Conservation (phyloP, 73 alveolate species). For the Tetrahymena elliotti region DNA sequence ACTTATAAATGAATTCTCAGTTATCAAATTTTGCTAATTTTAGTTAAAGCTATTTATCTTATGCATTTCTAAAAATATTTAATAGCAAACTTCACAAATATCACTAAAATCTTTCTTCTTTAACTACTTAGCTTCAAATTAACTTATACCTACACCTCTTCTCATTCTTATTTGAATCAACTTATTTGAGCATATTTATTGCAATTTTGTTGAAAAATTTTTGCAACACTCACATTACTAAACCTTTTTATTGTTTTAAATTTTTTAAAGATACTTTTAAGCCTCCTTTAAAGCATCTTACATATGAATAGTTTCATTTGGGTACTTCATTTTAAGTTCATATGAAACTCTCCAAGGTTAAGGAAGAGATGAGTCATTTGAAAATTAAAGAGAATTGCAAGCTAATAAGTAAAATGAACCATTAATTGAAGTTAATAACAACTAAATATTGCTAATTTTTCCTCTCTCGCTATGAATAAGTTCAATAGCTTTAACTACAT, state of each 20-base stretch:
- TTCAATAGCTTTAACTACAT: background rate
- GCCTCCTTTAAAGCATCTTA: background rate
- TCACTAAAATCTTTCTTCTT: background rate
- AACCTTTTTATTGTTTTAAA: background rate
- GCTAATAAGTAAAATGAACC: background rate
- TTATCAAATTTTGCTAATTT: background rate
- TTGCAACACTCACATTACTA: background rate
- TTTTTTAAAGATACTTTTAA: background rate
- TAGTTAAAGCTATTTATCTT: background rate
- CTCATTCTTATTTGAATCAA: background rate
- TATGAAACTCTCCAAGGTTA: background rate
- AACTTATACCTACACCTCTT: background rate
- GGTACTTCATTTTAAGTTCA: background rate
- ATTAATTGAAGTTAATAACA: background rate
- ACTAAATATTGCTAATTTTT: background rate
- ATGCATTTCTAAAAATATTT: background rate
- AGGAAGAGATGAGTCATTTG: background rate
- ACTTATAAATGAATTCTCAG: background rate
- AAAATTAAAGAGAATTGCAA: background rate
- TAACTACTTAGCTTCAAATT: background rate
- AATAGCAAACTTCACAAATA: background rate
- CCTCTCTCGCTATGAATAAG: background rate
- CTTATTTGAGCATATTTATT: background rate
- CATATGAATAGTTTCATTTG: background rate
- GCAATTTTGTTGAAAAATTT: background rate